phyloP scores from a whole-genome alignment of 768 basidiomycete species.

The Cystofilobasidium ferigula region DNA sequence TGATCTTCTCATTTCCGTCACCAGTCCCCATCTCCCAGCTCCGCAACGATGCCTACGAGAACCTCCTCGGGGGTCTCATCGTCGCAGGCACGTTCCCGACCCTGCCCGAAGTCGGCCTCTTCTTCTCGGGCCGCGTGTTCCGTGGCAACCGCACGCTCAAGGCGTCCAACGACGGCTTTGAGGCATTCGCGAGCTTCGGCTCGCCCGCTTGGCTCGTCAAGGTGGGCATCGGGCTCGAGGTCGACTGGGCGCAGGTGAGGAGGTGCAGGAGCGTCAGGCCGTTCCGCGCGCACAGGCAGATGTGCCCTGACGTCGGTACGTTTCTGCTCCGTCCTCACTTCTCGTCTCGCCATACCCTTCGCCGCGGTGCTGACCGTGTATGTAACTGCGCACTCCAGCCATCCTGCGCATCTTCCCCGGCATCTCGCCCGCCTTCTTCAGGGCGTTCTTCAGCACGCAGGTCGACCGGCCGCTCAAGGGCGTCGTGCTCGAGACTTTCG shows the following conservation, averaged over 20 bases:
- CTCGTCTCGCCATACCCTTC: neutral
- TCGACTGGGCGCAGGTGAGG: constrained; percentile 80
- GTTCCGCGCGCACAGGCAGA: constrained; percentile 77
- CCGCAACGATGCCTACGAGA: constrained; percentile 67
- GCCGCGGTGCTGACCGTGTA: no score
- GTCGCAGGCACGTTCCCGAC: constrained; percentile 75
- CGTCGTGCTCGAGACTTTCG: constrained; percentile 81
- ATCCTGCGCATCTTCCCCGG: constrained; percentile 30
- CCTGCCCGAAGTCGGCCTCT: constrained; percentile 59
- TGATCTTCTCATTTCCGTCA: neutral
- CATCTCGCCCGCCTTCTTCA: constrained; percentile 33
- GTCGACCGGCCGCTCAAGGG: constrained; percentile 49
- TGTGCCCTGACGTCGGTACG: constrained; percentile 72
- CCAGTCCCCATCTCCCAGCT: constrained; percentile 49
- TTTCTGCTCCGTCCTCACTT: constrained; percentile 17
- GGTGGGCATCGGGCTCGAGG: constrained; percentile 79
- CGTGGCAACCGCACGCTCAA: constrained; percentile 52
- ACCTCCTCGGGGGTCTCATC: constrained; percentile 74
- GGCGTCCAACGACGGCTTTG: constrained; percentile 66
- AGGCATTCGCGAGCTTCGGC: constrained; percentile 57
- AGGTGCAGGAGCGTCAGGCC: constrained; percentile 66
- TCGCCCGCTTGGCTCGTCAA: constrained; percentile 49
- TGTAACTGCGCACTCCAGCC: constrained; percentile 21
- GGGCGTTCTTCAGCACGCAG: constrained; percentile 49
- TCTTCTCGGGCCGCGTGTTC: constrained; percentile 79